Percentiles rank a stretch among this genome's conserved stretches.
Conservation (phyloP, 2,329 filamentous ascomycete species). For the Zarea fungicola region DNA sequence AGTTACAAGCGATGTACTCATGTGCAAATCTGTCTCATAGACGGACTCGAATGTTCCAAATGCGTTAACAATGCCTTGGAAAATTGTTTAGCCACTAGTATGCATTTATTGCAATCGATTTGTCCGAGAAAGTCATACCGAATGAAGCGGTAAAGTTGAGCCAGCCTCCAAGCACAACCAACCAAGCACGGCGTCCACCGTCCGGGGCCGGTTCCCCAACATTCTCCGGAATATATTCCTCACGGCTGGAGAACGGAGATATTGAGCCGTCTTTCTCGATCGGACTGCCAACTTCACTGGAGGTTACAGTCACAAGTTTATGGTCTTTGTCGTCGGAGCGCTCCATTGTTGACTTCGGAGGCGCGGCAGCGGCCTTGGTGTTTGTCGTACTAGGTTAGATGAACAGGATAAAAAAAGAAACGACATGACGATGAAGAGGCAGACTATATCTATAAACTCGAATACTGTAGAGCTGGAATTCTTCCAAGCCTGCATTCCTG, state of each 20-base stretch:
- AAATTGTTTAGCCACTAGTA: neutral
- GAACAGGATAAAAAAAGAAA: neutral
- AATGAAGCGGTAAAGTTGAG: constrained; percentile 23
- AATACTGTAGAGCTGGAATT: neutral
- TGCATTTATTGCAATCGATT: neutral
- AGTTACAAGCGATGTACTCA: constrained; percentile 28
- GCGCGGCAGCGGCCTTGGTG: neutral
- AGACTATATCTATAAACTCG: neutral
- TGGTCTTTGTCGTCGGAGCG: neutral
- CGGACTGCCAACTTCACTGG: neutral
- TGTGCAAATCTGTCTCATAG: constrained; percentile 36
- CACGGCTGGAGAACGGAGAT: neutral
- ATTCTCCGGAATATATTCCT: neutral
- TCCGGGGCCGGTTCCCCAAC: constrained; percentile 16
- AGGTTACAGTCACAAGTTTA: neutral
- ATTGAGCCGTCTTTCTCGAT: neutral
- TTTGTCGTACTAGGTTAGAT: neutral
- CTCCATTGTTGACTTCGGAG: neutral
- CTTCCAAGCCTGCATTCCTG: neutral
- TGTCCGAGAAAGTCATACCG: constrained; percentile 18
- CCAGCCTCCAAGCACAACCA: constrained; percentile 26
- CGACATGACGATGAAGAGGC: neutral
- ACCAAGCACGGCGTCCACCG: constrained; percentile 25
- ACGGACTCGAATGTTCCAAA: constrained; percentile 52
- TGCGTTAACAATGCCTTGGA: constrained; percentile 26